Evolutionary conservation across 1,284 basidiomycete genomes (phyloP).

Genomic region (Ceratobasidium theobromae): DNA sequence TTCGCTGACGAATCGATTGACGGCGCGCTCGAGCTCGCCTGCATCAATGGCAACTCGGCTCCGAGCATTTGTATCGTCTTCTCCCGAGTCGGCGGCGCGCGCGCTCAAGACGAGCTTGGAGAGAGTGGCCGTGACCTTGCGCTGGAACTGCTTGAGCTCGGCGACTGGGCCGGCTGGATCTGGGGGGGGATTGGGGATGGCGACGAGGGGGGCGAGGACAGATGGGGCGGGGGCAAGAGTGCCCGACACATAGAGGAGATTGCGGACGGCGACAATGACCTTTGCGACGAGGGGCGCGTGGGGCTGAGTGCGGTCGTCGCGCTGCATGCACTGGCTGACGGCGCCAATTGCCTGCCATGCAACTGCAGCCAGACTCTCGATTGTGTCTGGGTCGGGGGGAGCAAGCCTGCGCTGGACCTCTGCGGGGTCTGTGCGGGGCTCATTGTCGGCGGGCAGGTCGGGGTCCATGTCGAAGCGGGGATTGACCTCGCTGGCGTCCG

Average conservation of each 20-base stretch:
- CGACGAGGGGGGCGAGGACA: slow-evolving; percentile 14
- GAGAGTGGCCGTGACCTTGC: slow-evolving; percentile 48
- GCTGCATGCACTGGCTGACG: slow-evolving; percentile 51
- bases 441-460: background rate
- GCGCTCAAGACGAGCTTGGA: slow-evolving; percentile 49
- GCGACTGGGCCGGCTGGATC: slow-evolving; percentile 12
- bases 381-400: slow-evolving; percentile 57
- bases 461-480: slow-evolving; percentile 43
- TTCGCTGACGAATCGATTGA: slow-evolving; percentile 70
- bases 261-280: slow-evolving; percentile 65
- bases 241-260: slow-evolving; percentile 42
- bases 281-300: slow-evolving; percentile 52
- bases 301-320: slow-evolving; percentile 17
- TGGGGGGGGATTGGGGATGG: background rate
- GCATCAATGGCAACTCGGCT: slow-evolving; percentile 74
- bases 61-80: slow-evolving; percentile 53
- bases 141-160: slow-evolving; percentile 45
- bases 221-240: slow-evolving; percentile 31
- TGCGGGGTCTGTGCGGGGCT: slow-evolving; percentile 40
- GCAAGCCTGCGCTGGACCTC: slow-evolving; percentile 57
- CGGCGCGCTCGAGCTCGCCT: slow-evolving; percentile 72
- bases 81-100: slow-evolving; percentile 43
- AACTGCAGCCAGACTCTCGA: slow-evolving; percentile 59
- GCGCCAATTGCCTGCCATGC: slow-evolving; percentile 62
- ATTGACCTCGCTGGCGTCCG: slow-evolving; percentile 73